A percentile compares a stretch with the other conserved stretches of the same genome.
These are phyloP conservation scores for Cairneyella variabilis DNA, from an alignment of 495 filamentous ascomycete species.

Conservation along the genomic window DNA sequence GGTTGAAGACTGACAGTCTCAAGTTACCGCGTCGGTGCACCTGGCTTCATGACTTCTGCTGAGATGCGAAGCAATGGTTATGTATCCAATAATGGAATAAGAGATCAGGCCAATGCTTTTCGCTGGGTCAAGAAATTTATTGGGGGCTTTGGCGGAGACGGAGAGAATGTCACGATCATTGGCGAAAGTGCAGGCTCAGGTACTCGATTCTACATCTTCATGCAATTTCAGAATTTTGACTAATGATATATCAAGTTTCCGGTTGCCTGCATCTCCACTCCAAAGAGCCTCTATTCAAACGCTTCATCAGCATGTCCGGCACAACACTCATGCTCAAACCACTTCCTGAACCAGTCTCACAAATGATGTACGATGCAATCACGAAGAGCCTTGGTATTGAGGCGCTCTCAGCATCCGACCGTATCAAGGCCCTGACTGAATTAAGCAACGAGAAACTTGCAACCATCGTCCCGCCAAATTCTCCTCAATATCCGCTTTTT, in stretches of 20 bases:
- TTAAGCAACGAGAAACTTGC: not conserved
- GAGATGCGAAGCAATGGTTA: conserved; percentile 26
- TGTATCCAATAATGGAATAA: conserved; percentile 51
- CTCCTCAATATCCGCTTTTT: not conserved
- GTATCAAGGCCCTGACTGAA: not conserved
- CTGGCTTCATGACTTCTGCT: conserved; percentile 30
- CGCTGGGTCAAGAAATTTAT: conserved; percentile 47
- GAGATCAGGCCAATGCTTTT: conserved; percentile 43
- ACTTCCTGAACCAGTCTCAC: not conserved
- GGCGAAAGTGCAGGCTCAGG: conserved; percentile 47
- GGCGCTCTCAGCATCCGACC: not conserved
- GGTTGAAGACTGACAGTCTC: not conserved
- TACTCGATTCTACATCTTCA: not conserved
- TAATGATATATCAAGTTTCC: not conserved
- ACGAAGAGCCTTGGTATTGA: not conserved
- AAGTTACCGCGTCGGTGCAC: conserved; percentile 28
- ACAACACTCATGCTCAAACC: conserved; percentile 8
- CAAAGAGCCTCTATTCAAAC: conserved; percentile 10
- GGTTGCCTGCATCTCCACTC: not conserved
- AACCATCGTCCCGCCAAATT: not conserved
- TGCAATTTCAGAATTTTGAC: no score
- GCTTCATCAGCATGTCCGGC: conserved; percentile 12
- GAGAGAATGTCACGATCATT: conserved; percentile 35
- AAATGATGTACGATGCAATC: not conserved
- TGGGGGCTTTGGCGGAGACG: conserved; percentile 28